Base-by-base conservation (phyloP, 352 stramenopile genomes). In the Bremia lactucae region DNA sequence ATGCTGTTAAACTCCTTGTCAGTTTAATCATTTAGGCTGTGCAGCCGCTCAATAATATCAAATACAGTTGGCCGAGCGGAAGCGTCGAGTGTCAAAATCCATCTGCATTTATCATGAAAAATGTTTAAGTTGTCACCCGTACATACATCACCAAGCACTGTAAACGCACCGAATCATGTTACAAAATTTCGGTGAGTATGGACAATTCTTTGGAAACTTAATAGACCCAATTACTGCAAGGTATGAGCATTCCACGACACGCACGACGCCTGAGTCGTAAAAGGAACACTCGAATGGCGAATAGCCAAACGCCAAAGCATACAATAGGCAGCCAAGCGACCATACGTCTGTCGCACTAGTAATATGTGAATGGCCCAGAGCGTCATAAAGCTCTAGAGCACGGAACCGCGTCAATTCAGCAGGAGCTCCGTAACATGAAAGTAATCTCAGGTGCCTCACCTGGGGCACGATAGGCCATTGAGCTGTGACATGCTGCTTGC, bases 211-310 rank as follows among this genome's bases (percentile, higher is more conserved):
- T 0, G 72, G 78, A 39, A 87, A 88, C 45, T 80, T 85, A 58
- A 94, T 60, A 6, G 70, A 59, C n/a, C 78, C 83, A 36, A 95
- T 89, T 18, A 95, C 73, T 3, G 72, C 64, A 31, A 95, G 59
- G 43, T 90, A 95, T 0, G 77, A 87, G 68, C 81, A 94, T 52
- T 94, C 83, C 26, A 81, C 62, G 48, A 88, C 65, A 21, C 62
- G 59, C 45, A 87, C 55, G 13, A 74, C 70, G 38, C 72, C 78
- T 26, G 49, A 65, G 42, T 83, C 72, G 31, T 67, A 65, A 56
- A 94, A 91, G 31, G 84, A 67, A 51, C 82, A 90, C 50, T 95
- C 84, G 34, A 93, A 94, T 8, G 84, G 84, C 25, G 77, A 92
- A 50, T 93, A 94, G 4, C 84, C 84, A 49, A 94, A 94, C 26